Evolutionary conservation across 2,329 filamentous ascomycete genomes (phyloP), one percentile per base, ranked within the genome.

Genomic region (Cladosporium sphaerospermum): DNA sequence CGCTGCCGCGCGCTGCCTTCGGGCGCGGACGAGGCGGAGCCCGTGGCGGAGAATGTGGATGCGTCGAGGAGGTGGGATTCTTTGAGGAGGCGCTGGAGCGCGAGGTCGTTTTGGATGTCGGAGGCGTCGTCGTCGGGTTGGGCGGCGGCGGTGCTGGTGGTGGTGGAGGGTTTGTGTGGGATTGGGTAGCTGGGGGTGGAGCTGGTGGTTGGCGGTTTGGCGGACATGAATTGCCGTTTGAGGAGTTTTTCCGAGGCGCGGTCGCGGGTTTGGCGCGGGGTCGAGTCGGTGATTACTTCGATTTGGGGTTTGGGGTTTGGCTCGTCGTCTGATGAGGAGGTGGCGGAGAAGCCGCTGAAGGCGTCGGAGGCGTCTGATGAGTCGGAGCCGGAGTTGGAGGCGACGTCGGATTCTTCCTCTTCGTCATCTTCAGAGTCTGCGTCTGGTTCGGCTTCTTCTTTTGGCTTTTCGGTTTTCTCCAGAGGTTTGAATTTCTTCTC

Each of bases 101-200:
- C 91, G 51, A 96, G 83, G 69, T 97, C 93, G 69, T 96, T 91
- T 68, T 91, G 90, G 14, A 97, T 78, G 57, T 95, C 86, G 9
- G 74, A 69, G 55, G 79, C 75, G 19, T 83, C 81, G 28, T 69
- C 72, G 55, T 78, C 71, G 31, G 75, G 67, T 54, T 59, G 62
- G 53, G 51, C 53, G 34, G 57, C 57, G 2, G 57, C 42, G 14
- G 14, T 16, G 14, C 14, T 16, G 31, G 48, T 52, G 54, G 33
- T 47, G 32, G 34, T 9, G 36, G 46, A 41, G 11, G 33, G 16
- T 16, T 44, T 51, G 9, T 44, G 31, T 1, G 48, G 39, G 40
- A 51, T 44, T 28, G 48, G 48, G 32, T 51, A 51, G 16, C 13
- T 23, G 2, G 48, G 48, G 5, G 40, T 44, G 59, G 42, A n/a